phyloP scores from a whole-genome alignment of 176 grass and related monocot species.

The Bonia amplexicaulis region DNA sequence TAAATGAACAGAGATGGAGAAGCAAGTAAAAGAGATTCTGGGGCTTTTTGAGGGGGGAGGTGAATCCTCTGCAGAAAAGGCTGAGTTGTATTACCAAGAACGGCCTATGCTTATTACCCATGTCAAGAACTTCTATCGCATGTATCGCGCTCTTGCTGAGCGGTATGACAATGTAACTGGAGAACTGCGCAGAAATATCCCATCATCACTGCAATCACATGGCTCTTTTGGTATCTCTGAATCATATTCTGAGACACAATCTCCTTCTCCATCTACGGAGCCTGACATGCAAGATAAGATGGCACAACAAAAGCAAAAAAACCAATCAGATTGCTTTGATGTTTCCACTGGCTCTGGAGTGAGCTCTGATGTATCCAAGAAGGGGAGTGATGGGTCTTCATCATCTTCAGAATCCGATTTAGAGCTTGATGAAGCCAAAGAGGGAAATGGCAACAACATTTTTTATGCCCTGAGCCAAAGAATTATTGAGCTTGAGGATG shows the following conservation, averaged over 20 bases:
- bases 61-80: constrained; percentile 74
- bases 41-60: constrained; percentile 57
- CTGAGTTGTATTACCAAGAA: constrained; percentile 53
- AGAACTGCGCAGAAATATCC: constrained; percentile 68
- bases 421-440: constrained; percentile 54
- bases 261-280: constrained; percentile 22
- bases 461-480: constrained; percentile 60
- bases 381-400: constrained; percentile 64
- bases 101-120: constrained; percentile 53
- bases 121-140: constrained; percentile 61
- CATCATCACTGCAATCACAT: constrained; percentile 61
- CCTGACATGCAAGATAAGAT: constrained; percentile 37
- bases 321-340: constrained; percentile 38
- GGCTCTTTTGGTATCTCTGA: constrained; percentile 45
- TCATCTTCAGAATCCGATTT: constrained; percentile 75
- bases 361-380: constrained; percentile 51
- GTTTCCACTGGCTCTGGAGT: constrained; percentile 46
- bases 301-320: constrained; percentile 21
- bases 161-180: constrained; percentile 74
- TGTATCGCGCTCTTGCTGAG: constrained; percentile 73
- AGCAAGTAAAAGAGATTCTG: constrained; percentile 71
- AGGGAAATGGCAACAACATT: constrained; percentile 46
- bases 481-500: constrained; percentile 65
- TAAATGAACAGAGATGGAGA: constrained; percentile 74
- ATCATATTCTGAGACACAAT: constrained; percentile 63